Conservation (phyloP, 148 eudicot genomes). For the Rhododendron williamsianum region DNA sequence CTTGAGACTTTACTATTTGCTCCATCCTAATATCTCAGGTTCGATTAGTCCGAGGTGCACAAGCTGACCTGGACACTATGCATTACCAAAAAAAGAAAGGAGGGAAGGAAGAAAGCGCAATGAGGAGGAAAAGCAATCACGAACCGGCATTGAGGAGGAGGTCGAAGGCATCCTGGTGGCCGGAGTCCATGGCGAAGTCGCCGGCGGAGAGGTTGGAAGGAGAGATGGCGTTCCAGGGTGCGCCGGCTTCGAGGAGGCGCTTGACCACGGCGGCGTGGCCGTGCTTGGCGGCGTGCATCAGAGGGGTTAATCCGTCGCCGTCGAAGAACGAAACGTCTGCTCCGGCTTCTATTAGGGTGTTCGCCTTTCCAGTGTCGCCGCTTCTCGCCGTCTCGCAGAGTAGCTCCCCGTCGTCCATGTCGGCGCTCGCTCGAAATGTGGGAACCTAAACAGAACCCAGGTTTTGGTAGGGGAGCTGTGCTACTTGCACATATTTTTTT, state of each 20-base stretch:
- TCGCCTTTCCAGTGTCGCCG: slow-evolving; percentile 41
- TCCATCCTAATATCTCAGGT: too few relatives aligned
- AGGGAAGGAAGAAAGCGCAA: not conserved
- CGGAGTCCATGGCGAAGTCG: slow-evolving; percentile 81
- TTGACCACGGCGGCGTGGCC: slow-evolving; percentile 51
- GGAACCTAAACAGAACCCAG: not conserved
- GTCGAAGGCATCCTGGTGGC: slow-evolving; percentile 71
- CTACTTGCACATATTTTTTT: too few relatives aligned
- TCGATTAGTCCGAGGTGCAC: too few relatives aligned
- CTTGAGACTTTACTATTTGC: too few relatives aligned
- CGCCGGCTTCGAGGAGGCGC: slow-evolving; percentile 73
- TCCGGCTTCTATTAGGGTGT: slow-evolving; percentile 42
- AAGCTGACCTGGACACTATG: too few relatives aligned
- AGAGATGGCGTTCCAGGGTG: slow-evolving; percentile 93
- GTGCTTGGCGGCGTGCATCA: slow-evolving; percentile 86
- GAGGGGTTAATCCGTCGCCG: slow-evolving; percentile 57
- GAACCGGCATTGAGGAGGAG: slow-evolving; percentile 71
- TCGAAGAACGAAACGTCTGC: slow-evolving; percentile 75
- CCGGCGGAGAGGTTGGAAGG: slow-evolving; percentile 79
- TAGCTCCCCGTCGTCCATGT: slow-evolving; percentile 31
- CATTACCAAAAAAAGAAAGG: too few relatives aligned
- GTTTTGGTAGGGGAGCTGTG: not conserved
- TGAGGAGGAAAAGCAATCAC: not conserved
- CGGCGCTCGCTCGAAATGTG: not conserved
- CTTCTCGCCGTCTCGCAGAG: slow-evolving; percentile 53